Base-by-base conservation (phyloP, 1,284 basidiomycete species). In the Hortiboletus rubellus region DNA sequence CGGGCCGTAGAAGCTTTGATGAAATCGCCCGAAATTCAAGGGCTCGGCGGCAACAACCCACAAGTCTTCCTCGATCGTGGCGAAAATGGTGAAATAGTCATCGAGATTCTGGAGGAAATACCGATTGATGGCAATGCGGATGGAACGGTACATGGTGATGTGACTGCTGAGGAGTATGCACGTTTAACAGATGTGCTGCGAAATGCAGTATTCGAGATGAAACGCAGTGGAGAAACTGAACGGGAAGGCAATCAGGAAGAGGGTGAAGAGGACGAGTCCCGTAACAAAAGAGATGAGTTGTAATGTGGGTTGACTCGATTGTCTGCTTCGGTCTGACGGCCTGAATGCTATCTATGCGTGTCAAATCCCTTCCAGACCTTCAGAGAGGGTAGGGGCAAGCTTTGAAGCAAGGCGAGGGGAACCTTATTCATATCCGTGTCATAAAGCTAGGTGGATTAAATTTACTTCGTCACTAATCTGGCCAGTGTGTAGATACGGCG, bases 61-160 rank as follows among this genome's bases (percentile, higher is more conserved):
- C 64, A 76, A 57, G 70, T 81, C 40, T 70, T 74, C 54, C 67
- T 80, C 41, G 74, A 79, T 58, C 69, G 72, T 31, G 72, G 74
- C 31, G 80, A 79, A 54, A 79, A 82, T 46, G 82, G 79, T 30
- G 82, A 83, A 57, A 68, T 86, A 52, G 59, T 86, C 45, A 75
- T 89, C 60, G 82, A 88, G 68, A 75, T 87, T 60, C 61, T 82
- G 52, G 81, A 83, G 51, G 82, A 80, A 38, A 65, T 74, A 42
- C 73, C 75, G 8, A 58, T 74, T 55, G 73, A 77, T 34, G 77
- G 72, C 24, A 59, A 63, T 44, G 69, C 63, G 9, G 70, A 62
- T 46, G 68, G 60, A 48, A 54, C 55, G 36, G 64, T 59, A 46
- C 71, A 66, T 34, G 62, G 51, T 38, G 74, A 68, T 53, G 66